Conservation (phyloP, 192 early-diverging fungal genomes). For the Coemansia sp. region DNA sequence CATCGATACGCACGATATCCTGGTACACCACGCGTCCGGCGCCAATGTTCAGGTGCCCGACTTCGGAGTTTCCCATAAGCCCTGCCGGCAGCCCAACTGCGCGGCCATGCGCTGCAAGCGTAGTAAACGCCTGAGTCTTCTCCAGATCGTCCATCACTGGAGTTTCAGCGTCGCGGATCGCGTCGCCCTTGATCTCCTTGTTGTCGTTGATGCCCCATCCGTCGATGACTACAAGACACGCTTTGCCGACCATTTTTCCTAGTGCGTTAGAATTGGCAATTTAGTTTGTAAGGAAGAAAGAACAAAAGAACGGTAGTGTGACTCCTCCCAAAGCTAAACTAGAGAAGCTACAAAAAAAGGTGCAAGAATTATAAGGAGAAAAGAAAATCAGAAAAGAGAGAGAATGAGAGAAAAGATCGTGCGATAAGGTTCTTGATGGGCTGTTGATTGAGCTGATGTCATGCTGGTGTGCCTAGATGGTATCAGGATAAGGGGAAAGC, state of each 20-base stretch:
- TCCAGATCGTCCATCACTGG: constrained; percentile 88
- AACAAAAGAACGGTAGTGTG: background rate
- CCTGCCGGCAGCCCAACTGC: constrained; percentile 97
- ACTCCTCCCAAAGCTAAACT: background rate
- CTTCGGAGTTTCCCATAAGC: constrained; percentile 99
- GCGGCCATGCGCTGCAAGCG: constrained; percentile 90
- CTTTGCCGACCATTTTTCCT: constrained; percentile 59
- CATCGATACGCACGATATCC: constrained; percentile 98
- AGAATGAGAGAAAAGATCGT: background rate
- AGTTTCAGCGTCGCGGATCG: constrained; percentile 88
- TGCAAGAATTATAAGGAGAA: background rate
- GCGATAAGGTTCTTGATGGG: too few species aligned
- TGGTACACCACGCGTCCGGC: constrained; percentile 99
- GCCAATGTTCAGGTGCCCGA: constrained; percentile 99
- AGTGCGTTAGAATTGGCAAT: background rate
- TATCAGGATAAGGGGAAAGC: too few species aligned
- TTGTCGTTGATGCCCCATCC: constrained; percentile 93
- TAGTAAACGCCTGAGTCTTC: constrained; percentile 71
- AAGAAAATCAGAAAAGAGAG: background rate
- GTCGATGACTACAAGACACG: constrained; percentile 92
- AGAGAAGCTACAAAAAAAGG: constrained; percentile 9
- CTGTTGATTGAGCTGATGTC: too few species aligned
- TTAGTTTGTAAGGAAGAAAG: background rate
- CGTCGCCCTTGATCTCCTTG: constrained; percentile 76
- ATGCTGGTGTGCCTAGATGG: too few species aligned